phyloP scores from a whole-genome alignment of 2,329 filamentous ascomycete species.

The Aspergillus felis region DNA sequence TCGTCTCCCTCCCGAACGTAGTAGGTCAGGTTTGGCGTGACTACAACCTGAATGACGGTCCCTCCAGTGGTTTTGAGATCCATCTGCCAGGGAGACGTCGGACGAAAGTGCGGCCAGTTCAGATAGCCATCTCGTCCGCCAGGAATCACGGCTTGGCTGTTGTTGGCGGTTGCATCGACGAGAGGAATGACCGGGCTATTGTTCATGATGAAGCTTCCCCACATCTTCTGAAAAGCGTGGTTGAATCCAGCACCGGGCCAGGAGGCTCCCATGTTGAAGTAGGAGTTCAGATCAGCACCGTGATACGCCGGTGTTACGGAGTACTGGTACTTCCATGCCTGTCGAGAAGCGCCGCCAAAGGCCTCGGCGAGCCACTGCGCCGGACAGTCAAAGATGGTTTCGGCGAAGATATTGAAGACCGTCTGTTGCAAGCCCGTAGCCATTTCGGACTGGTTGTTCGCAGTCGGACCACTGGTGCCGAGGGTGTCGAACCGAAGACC shows the following conservation, averaged over 20 bases:
- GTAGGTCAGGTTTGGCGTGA: slow-evolving; percentile 22
- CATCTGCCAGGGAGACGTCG: slow-evolving; percentile 35
- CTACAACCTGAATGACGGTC: slow-evolving; percentile 8
- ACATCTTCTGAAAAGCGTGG: slow-evolving; percentile 42
- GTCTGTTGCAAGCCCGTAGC: slow-evolving; percentile 53
- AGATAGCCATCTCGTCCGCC: slow-evolving; percentile 20
- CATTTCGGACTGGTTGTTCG: slow-evolving; percentile 48
- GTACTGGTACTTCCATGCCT: slow-evolving; percentile 49
- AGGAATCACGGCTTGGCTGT: slow-evolving; percentile 18
- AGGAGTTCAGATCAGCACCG: slow-evolving; percentile 56
- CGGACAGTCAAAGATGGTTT: slow-evolving; percentile 54
- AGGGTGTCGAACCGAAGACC: slow-evolving; percentile 35
- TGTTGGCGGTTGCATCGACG: slow-evolving; percentile 13
- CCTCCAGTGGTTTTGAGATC: slow-evolving; percentile 49
- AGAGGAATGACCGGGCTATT: slow-evolving; percentile 32
- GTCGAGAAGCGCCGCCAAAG: slow-evolving; percentile 30
- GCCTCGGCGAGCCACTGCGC: slow-evolving; percentile 54
- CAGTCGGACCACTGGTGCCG: slow-evolving; percentile 40
- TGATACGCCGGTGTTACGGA: slow-evolving; percentile 68
- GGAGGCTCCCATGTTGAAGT: slow-evolving; percentile 18
- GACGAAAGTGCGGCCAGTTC: slow-evolving; percentile 36
- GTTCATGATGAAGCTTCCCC: slow-evolving; percentile 46
- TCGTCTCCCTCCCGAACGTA: slow-evolving; percentile 25
- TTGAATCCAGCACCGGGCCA: slow-evolving; percentile 27
- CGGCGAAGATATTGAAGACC: slow-evolving; percentile 51